These are phyloP conservation scores for Inosperma sp. DNA, from an alignment of 768 basidiomycete genomes.

Conservation along the genomic window DNA sequence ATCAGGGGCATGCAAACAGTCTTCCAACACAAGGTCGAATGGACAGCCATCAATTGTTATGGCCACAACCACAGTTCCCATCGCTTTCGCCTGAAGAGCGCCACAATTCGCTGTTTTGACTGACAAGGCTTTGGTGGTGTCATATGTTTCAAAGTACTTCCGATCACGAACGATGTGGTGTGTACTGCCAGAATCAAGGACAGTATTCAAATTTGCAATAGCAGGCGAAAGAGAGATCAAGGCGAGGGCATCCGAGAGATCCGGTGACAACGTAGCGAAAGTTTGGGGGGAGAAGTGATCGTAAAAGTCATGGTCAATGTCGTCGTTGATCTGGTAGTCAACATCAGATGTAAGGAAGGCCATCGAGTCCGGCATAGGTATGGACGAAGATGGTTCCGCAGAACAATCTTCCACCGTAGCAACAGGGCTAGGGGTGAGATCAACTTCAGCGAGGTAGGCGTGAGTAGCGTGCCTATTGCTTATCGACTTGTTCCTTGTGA, in stretches of 20 bases:
- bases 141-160: neutral
- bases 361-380: too few relatives aligned
- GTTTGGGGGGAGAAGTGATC: neutral
- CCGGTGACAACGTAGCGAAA: neutral
- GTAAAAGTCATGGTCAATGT: neutral
- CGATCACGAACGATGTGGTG: conserved; percentile 12
- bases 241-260: neutral
- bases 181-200: conserved; percentile 14
- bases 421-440: too few relatives aligned
- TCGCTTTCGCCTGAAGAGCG: neutral
- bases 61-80: conserved; percentile 3
- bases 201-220: neutral
- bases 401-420: too few relatives aligned
- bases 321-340: neutral
- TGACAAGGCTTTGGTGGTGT: neutral
- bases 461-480: too few relatives aligned
- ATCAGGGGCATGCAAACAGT: conserved; percentile 9
- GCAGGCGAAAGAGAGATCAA: neutral
- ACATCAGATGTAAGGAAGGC: too few relatives aligned
- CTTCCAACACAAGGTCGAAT: neutral
- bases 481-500: too few relatives aligned
- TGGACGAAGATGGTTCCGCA: too few relatives aligned
- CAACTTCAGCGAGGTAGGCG: too few relatives aligned
- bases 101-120: conserved; percentile 15
- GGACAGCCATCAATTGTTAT: neutral